Base-by-base conservation (phyloP, 1,284 basidiomycete genomes). In the Ceratorhiza oryzae-sativae region DNA sequence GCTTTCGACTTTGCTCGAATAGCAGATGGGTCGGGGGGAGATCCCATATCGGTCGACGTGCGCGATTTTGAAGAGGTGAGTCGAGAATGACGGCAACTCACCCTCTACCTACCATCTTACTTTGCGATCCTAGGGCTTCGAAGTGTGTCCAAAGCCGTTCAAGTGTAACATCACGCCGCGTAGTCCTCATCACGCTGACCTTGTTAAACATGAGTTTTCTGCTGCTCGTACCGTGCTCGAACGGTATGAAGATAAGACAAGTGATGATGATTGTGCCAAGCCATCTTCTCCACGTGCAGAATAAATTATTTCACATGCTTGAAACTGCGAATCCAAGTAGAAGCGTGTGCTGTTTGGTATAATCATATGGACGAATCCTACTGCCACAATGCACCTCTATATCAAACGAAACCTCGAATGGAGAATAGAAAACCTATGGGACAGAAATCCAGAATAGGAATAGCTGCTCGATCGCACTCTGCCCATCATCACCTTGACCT, bases 131-230 rank as follows among this genome's bases (percentile, higher is more conserved):
- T 15, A 59, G 72, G 73, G 65, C 15, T 73, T 71, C 25, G 32
- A 56, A 48, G 71, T 63, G 13, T 68, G 42, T 56, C 73, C 73
- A 6, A 62, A 74, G 27, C 73, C 73, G 6, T 74, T 73, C 65
- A 60, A 71, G 62, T 72, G 71, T 51, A 70, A 32, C 15, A 73
- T 74, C 56, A 71, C 60, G 15, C 73, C 71, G 36, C 73, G 73
- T 25, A 70, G 70, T 30, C 13, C 23, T 15, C 53, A 68, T 36
- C 65, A 73, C 23, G 65, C 63, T 20, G 72, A 72, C 20, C 45
- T 63, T 36, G 70, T 74, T 32, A 59, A 74, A 30, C 32, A 65
- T 42, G 56, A 73, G 25, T 75, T 75, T 41, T 23, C 48, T 0
- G 72, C 70, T 30, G 70, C 53, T 20, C 67, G 53, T 3, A 34